Conservation (phyloP, 2,329 filamentous ascomycete genomes). For the Metarhizium album region DNA sequence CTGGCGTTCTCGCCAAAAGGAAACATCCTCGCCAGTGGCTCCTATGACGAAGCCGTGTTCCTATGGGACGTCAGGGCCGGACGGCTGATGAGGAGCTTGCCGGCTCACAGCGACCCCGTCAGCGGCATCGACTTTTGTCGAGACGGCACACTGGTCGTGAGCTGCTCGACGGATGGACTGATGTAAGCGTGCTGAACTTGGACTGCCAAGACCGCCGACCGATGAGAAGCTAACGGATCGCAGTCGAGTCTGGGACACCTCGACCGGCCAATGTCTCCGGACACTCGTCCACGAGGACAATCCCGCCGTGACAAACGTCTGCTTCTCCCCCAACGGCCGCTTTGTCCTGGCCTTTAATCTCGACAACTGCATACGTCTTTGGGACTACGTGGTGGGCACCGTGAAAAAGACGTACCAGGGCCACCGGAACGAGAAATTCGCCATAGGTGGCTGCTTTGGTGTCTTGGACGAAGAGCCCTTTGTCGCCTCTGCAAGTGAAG, state of each 20-base stretch:
- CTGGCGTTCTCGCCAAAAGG: slow-evolving; percentile 96
- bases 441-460: slow-evolving; percentile 77
- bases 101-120: slow-evolving; percentile 91
- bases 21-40: slow-evolving; percentile 90
- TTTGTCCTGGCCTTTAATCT: slow-evolving; percentile 87
- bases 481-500: slow-evolving; percentile 75
- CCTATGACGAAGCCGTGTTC: slow-evolving; percentile 94
- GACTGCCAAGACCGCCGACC: not conserved
- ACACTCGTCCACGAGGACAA: slow-evolving; percentile 97
- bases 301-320: slow-evolving; percentile 76
- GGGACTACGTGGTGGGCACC: slow-evolving; percentile 86
- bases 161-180: slow-evolving; percentile 82
- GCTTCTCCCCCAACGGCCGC: slow-evolving; percentile 88
- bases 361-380: slow-evolving; percentile 80
- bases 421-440: slow-evolving; percentile 74
- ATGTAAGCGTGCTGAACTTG: slow-evolving; percentile 44
- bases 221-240: slow-evolving; percentile 9
- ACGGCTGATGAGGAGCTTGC: slow-evolving; percentile 76
- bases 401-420: slow-evolving; percentile 98
- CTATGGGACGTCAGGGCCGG: slow-evolving; percentile 91
- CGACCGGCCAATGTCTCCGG: slow-evolving; percentile 86
- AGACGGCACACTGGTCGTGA: slow-evolving; percentile 86
- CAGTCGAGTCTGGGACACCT: slow-evolving; percentile 88
- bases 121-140: slow-evolving; percentile 85
- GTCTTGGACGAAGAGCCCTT: slow-evolving; percentile 43